Conservation (phyloP, 257 asterid genomes). For the Solanum bulbocastanum region DNA sequence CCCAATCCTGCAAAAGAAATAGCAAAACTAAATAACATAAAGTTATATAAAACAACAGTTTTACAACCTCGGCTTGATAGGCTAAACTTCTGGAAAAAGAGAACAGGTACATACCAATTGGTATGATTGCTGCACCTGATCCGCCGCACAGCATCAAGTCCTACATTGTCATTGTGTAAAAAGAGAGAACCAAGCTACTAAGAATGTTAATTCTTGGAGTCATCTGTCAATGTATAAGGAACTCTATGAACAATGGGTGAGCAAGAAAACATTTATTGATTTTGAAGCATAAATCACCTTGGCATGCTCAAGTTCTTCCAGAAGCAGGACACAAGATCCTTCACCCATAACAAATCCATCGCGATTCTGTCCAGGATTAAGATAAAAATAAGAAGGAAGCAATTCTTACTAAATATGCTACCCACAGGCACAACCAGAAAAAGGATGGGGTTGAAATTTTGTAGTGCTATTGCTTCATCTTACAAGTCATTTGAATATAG, state of each 20-base stretch:
- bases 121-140: conserved; percentile 89
- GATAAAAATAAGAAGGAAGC: background rate
- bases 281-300: conserved; percentile 34
- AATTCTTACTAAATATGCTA: background rate
- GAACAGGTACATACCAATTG: conserved; percentile 50
- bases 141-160: conserved; percentile 98
- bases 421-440: background rate
- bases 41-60: background rate
- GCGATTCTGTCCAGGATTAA: conserved; percentile 51
- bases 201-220: background rate
- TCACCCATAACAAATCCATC: conserved; percentile 99
- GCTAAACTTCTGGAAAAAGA: background rate
- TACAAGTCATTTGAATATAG: background rate
- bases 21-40: background rate
- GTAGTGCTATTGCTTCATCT: background rate
- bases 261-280: background rate
- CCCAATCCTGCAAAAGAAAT: conserved; percentile 64
- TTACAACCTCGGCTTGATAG: background rate
- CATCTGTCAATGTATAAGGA: background rate
- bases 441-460: background rate
- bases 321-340: conserved; percentile 88
- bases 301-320: conserved; percentile 98
- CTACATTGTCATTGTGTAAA: conserved; percentile 35
- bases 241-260: background rate
- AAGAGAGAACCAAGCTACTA: background rate